phyloP scores from a whole-genome alignment of 2,329 filamentous ascomycete genomes.

The Pseudogymnoascus sp. region DNA sequence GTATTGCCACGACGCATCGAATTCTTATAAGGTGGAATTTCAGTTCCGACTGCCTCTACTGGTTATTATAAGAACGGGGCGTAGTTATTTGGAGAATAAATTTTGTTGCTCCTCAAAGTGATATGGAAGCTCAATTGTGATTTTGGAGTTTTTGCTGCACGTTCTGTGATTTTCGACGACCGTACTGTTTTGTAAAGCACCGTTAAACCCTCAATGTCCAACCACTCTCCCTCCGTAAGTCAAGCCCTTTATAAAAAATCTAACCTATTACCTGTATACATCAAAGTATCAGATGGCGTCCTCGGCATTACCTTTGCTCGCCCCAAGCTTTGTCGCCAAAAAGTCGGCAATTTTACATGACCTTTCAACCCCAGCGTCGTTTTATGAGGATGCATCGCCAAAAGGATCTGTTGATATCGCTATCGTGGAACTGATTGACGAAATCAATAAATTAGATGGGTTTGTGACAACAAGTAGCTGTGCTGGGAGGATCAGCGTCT shows the following conservation, averaged over 20 bases:
- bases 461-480: slow-evolving; percentile 92
- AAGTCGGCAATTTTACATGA: slow-evolving; percentile 67
- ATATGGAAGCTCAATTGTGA: not conserved
- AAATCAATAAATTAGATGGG: slow-evolving; percentile 67
- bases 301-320: not conserved
- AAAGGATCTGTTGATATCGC: slow-evolving; percentile 79
- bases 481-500: slow-evolving; percentile 78
- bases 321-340: slow-evolving; percentile 43
- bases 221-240: not conserved
- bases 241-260: not conserved
- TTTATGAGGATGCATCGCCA: slow-evolving; percentile 77
- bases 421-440: slow-evolving; percentile 67
- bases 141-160: not conserved
- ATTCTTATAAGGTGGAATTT: not conserved
- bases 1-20: not conserved
- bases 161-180: not conserved
- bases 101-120: not conserved
- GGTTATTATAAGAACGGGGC: not conserved
- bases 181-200: not conserved
- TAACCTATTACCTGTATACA: not conserved
- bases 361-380: slow-evolving; percentile 57
- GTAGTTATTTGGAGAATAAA: not conserved
- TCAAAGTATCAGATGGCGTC: not conserved
- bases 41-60: not conserved
- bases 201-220: not conserved